Percentiles rank a stretch among this genome's conserved stretches.
Evolutionary conservation across 2,329 filamentous ascomycete genomes (phyloP).

Genomic region (Arthrobotrys musiformis): DNA sequence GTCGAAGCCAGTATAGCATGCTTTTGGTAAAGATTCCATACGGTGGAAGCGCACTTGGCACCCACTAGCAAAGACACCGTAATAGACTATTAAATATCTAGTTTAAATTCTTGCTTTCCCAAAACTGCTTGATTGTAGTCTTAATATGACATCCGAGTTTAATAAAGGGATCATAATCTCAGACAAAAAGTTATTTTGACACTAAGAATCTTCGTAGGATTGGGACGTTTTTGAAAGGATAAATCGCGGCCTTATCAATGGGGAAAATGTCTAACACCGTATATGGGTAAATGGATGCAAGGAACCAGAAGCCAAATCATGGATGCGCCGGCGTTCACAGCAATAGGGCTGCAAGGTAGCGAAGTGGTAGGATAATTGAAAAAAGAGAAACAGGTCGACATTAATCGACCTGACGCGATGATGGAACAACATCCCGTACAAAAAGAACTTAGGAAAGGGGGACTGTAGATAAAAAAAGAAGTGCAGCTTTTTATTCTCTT

Average conservation of each 20-base stretch:
- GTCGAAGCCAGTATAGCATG: too few species aligned
- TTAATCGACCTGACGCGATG: conserved; percentile 18
- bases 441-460: not conserved
- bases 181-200: not conserved
- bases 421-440: conserved; percentile 24
- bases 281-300: not conserved
- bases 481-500: conserved; percentile 9
- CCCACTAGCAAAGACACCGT: too few species aligned
- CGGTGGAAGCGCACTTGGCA: too few species aligned
- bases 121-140: too few species aligned
- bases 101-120: not conserved
- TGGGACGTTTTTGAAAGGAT: not conserved
- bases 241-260: not conserved
- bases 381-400: not conserved
- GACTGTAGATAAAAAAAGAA: not conserved
- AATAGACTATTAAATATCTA: too few species aligned
- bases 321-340: not conserved
- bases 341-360: not conserved
- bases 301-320: not conserved
- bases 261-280: not conserved
- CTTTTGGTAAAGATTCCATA: too few species aligned
- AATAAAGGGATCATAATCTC: too few species aligned
- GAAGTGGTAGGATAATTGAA: conserved; percentile 20
- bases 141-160: not conserved
- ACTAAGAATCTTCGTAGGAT: not conserved